Evolutionary conservation across 2,329 filamentous ascomycete species (phyloP).

Genomic region (Verticillium klebahnii): DNA sequence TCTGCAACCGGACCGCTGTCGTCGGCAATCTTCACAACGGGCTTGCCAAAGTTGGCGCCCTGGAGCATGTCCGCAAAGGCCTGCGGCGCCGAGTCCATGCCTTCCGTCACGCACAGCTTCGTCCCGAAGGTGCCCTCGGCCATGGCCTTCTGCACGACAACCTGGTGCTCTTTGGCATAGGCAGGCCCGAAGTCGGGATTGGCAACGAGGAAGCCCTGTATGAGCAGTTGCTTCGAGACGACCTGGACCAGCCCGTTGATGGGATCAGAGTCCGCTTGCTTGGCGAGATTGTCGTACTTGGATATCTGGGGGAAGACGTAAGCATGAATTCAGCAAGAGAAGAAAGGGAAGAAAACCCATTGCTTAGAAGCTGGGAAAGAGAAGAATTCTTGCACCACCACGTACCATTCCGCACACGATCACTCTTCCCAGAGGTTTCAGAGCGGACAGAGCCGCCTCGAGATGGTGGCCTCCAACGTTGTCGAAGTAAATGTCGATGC

Average conservation of each 20-base stretch:
- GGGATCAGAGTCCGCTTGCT: not conserved
- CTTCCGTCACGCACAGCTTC: constrained; percentile 62
- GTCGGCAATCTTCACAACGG: constrained; percentile 59
- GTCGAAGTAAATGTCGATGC: constrained; percentile 65
- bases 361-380: too few relatives aligned
- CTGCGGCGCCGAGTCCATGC: constrained; percentile 71
- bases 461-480: constrained; percentile 50
- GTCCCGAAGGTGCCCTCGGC: constrained; percentile 70
- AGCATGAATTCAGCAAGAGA: too few relatives aligned
- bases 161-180: constrained; percentile 67
- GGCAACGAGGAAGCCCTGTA: constrained; percentile 71
- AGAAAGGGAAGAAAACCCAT: not conserved
- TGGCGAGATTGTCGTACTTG: constrained; percentile 59
- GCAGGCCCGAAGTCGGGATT: constrained; percentile 50
- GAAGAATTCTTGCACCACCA: not conserved
- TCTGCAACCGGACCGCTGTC: not conserved
- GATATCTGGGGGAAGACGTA: constrained; percentile 46
- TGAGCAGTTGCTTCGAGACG: not conserved
- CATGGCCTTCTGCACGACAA: constrained; percentile 72
- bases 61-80: constrained; percentile 70
- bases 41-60: constrained; percentile 84
- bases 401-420: constrained; percentile 43
- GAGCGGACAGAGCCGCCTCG: constrained; percentile 35
- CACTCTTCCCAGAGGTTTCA: constrained; percentile 63
- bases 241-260: not conserved